These are phyloP conservation scores for Musa troglodytarum DNA, from an alignment of 176 grass and related monocot genomes.

Conservation along the genomic window DNA sequence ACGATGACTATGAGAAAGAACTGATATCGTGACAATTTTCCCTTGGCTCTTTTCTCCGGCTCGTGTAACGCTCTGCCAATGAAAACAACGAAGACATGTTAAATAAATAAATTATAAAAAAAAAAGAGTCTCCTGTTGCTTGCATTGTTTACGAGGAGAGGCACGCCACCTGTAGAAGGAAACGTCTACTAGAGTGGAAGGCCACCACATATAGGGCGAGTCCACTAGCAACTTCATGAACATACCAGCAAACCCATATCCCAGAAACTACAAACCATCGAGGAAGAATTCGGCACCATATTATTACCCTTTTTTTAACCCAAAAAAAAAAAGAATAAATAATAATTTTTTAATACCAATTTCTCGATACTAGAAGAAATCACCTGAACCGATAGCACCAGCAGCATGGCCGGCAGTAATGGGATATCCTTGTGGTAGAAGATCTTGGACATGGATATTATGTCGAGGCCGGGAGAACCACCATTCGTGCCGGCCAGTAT, in stretches of 20 bases:
- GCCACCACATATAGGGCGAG: slow-evolving; percentile 15
- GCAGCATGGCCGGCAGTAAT: neutral
- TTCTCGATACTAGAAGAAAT: no score
- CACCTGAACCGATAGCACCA: neutral
- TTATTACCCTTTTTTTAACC: no score
- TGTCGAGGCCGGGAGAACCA: neutral
- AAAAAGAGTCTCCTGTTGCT: no score
- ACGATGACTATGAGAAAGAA: slow-evolving; percentile 2
- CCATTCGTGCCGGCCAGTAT: neutral
- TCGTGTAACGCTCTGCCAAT: slow-evolving; percentile 21
- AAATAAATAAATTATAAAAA: no score
- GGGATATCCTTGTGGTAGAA: neutral
- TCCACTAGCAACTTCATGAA: slow-evolving; percentile 1
- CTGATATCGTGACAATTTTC: neutral
- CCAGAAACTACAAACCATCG: neutral
- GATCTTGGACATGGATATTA: neutral
- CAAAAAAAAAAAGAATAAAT: no score
- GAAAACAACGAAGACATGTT: neutral
- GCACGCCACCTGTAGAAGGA: neutral
- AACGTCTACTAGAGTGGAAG: neutral
- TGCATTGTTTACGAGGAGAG: no score
- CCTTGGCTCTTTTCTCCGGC: slow-evolving; percentile 11
- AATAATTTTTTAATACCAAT: no score
- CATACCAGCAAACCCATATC: slow-evolving; percentile 1
- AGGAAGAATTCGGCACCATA: no score